phyloP scores from a whole-genome alignment of 352 stramenopile species.

The Pythium coloratum region DNA sequence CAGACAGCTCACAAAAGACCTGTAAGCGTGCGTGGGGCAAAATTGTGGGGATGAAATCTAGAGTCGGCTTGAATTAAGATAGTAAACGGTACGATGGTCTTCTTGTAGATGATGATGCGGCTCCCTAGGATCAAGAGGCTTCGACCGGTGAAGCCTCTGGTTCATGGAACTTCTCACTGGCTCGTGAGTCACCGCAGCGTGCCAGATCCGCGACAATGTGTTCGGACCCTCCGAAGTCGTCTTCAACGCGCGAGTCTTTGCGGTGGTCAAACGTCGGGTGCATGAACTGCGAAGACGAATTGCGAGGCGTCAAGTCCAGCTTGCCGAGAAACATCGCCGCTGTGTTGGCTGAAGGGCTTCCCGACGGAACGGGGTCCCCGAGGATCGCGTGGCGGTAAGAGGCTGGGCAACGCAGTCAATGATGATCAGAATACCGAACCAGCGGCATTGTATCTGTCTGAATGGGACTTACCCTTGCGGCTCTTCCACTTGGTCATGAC shows the following conservation, averaged over 20 bases:
- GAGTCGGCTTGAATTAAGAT: not conserved
- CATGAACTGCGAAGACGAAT: conserved; percentile 62
- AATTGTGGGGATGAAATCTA: not conserved
- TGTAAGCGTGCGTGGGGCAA: not conserved
- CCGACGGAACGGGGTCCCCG: conserved; percentile 57
- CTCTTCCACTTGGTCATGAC: conserved; percentile 87
- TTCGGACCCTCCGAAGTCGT: conserved; percentile 55
- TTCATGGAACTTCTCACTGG: conserved; percentile 15
- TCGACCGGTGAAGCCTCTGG: conserved; percentile 25
- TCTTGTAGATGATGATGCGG: not conserved
- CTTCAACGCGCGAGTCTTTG: conserved; percentile 46
- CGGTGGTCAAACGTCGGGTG: conserved; percentile 60
- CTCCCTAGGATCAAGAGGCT: conserved; percentile 18
- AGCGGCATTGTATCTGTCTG: not conserved
- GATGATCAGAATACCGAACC: not conserved
- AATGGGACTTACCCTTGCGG: conserved; percentile 43
- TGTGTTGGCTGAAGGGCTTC: conserved; percentile 8
- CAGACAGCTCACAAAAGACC: not conserved
- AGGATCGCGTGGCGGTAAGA: conserved; percentile 74
- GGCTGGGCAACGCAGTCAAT: conserved; percentile 22
- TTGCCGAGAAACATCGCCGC: conserved; percentile 44
- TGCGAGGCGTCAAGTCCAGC: conserved; percentile 50
- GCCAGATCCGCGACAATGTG: conserved; percentile 52
- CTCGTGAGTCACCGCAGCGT: conserved; percentile 31
- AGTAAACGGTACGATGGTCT: not conserved